Evolutionary conservation across 352 stramenopile species (phyloP).

Genomic region (Peronosclerospora sorghi): DNA sequence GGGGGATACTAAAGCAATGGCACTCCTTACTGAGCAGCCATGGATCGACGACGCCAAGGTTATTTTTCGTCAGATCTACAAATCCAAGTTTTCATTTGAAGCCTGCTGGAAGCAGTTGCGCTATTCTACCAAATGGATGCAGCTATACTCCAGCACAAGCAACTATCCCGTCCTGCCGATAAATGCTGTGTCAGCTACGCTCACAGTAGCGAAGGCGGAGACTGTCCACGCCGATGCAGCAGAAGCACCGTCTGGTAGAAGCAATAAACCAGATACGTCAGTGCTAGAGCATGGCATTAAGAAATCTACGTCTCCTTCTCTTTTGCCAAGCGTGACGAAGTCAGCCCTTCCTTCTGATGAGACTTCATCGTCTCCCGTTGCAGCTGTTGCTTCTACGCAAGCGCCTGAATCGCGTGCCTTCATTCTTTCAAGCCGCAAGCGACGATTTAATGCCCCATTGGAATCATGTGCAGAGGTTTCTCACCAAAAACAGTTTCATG

Average conservation of each 20-base stretch:
- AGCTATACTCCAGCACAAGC: constrained; percentile 38
- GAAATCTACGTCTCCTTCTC: not conserved
- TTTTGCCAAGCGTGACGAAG: not conserved
- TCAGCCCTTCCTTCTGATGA: not conserved
- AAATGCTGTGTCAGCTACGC: constrained; percentile 1
- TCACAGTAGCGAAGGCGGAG: constrained; percentile 1
- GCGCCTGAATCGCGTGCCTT: constrained; percentile 3
- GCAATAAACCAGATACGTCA: constrained; percentile 8
- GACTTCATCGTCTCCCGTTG: constrained; percentile 1
- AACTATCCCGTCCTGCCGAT: constrained; percentile 12
- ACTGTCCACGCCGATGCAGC: not conserved
- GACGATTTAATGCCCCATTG: constrained; percentile 5
- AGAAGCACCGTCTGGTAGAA: not conserved
- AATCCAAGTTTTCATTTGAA: constrained; percentile 59
- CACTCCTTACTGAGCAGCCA: constrained; percentile 25
- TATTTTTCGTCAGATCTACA: constrained; percentile 35
- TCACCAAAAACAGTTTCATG: constrained; percentile 14
- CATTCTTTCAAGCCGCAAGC: constrained; percentile 5
- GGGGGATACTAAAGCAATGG: constrained; percentile 4
- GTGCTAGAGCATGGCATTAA: not conserved
- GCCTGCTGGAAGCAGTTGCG: constrained; percentile 58
- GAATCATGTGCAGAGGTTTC: constrained; percentile 8
- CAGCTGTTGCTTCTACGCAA: constrained; percentile 4
- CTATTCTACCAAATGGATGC: constrained; percentile 50
- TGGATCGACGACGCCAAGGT: constrained; percentile 45